Percentiles rank a stretch among this genome's conserved stretches.
phyloP scores from a whole-genome alignment of 2,329 filamentous ascomycete genomes.

The Phyllosticta capitalensis region DNA sequence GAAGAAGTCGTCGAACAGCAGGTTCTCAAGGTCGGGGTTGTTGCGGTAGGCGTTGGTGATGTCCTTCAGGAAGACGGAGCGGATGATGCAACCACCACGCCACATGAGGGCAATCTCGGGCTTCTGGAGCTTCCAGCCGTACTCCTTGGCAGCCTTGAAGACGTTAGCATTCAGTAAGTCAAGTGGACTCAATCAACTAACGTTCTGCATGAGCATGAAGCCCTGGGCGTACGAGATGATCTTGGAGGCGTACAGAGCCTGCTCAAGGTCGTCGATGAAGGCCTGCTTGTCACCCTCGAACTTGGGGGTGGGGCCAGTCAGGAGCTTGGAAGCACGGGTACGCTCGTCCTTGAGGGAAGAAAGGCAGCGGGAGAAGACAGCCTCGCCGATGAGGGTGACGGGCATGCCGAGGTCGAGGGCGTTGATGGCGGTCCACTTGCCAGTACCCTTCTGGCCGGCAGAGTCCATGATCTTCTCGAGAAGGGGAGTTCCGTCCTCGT shows the following conservation, averaged over 20 bases:
- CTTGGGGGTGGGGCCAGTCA: constrained; percentile 65
- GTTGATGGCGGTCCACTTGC: constrained; percentile 99
- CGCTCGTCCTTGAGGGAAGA: constrained; percentile 93
- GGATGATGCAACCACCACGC: constrained; percentile 99
- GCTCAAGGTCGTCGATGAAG: constrained; percentile 95
- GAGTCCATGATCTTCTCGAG: constrained; percentile 99
- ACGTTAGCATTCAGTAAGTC: constrained; percentile 18
- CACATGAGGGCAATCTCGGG: constrained; percentile 99
- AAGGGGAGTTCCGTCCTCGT: constrained; percentile 80
- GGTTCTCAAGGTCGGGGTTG: constrained; percentile 91
- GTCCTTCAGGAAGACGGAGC: constrained; percentile 99
- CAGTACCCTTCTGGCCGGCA: constrained; percentile 97
- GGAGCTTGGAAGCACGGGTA: constrained; percentile 66
- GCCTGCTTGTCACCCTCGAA: constrained; percentile 87
- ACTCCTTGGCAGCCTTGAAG: constrained; percentile 79
- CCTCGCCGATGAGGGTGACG: constrained; percentile 94
- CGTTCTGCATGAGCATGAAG: constrained; percentile 99
- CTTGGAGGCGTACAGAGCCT: constrained; percentile 98
- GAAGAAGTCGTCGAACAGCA: constrained; percentile 99
- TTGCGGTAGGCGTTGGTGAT: constrained; percentile 95
- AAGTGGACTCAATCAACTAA: constrained; percentile 36
- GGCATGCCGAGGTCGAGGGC: constrained; percentile 97
- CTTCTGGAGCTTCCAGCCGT: constrained; percentile 99
- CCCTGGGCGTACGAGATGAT: constrained; percentile 99
- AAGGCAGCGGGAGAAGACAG: constrained; percentile 89